Evolutionary conservation across 257 asterid genomes (phyloP), one percentile per base, ranked within the genome.

Genomic region (Haberlea rhodopensis): DNA sequence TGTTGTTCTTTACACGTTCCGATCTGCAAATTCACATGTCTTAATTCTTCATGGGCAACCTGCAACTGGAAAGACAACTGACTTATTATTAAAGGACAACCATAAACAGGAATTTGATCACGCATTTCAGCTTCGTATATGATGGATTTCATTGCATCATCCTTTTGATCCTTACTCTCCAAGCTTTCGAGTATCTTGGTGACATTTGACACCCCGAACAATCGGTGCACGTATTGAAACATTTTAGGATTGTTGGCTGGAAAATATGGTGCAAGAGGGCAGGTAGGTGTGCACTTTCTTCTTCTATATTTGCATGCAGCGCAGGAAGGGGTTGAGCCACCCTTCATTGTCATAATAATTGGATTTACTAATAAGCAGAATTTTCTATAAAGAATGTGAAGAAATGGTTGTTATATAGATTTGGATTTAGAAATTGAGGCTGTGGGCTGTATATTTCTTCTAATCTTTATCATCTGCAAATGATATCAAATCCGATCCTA

Each of bases 221-320:
- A 78, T 0, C 89, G 81, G 52, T 87, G 96, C 0, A 85, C 95
- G 32, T 78, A 79, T 34, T 68, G 84, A 46, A 90, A 90, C n/a
- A 63, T 71, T 28, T 81, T 75, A 0, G 81, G 60, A 8, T 85
- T 74, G 48, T 69, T 69, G 2, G 92, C 80, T 0, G 96, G 96
- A n/a, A 90, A 90, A 58, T 84, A 82, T 0, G 90, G 87, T 2
- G 95, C 96, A 24, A 90, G 71, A 20, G 79, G 73, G 34, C 97
- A 90, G 0, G 28, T 54, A 0, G 87, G 57, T 10, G 75, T 63
- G 45, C 97, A 90, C 57, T 73, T 78, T 13, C 90, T 63, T 15
- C 97, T 70, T 25, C 81, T 96, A 58, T 76, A 86, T 34, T 84
- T 90, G 80, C 97, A 90, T 0, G 85, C 95, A 6, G 97, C 92